Percentiles rank a stretch among this genome's conserved stretches.
Evolutionary conservation across 2,329 filamentous ascomycete genomes (phyloP).

Genomic region (Sordariomycetes sp.): DNA sequence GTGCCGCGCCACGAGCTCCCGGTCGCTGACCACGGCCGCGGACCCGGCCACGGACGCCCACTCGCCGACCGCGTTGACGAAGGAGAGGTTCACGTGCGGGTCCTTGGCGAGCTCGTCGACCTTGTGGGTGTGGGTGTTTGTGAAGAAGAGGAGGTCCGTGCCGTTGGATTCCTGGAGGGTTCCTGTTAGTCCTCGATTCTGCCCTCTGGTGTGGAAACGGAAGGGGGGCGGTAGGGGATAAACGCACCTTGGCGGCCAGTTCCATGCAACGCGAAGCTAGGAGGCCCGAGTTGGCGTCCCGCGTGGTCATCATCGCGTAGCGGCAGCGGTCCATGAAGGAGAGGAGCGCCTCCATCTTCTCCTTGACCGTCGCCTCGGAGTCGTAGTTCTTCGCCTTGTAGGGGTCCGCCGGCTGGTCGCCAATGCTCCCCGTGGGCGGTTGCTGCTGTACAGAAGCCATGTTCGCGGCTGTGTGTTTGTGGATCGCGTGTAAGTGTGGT

Average conservation of each 20-base stretch:
- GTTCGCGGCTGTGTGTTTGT: not conserved
- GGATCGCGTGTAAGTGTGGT: not conserved
- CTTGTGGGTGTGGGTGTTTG: slow-evolving; percentile 84
- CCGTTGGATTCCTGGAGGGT: slow-evolving; percentile 57
- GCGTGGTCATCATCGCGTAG: slow-evolving; percentile 84
- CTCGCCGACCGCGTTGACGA: slow-evolving; percentile 64
- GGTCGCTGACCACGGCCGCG: slow-evolving; percentile 59
- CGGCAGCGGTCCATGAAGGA: slow-evolving; percentile 64
- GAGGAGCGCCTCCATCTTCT: slow-evolving; percentile 67
- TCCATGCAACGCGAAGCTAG: slow-evolving; percentile 82
- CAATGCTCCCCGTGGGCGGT: slow-evolving; percentile 32
- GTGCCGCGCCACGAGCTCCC: slow-evolving; percentile 58
- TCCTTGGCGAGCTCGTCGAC: slow-evolving; percentile 68
- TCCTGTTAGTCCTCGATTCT: not conserved
- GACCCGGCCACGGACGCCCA: slow-evolving; percentile 81
- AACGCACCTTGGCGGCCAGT: slow-evolving; percentile 60
- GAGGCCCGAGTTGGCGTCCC: slow-evolving; percentile 50
- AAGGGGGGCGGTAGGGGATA: not conserved
- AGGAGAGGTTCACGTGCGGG: slow-evolving; percentile 69
- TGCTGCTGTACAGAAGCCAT: not conserved
- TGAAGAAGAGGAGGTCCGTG: slow-evolving; percentile 80
- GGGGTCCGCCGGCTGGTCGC: slow-evolving; percentile 57
- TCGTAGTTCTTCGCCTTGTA: slow-evolving; percentile 67
- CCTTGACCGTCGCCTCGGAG: slow-evolving; percentile 49
- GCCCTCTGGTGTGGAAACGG: not conserved